These are phyloP conservation scores for Penicillium sp. DNA, from an alignment of 2,329 filamentous ascomycete species.

Conservation along the genomic window DNA sequence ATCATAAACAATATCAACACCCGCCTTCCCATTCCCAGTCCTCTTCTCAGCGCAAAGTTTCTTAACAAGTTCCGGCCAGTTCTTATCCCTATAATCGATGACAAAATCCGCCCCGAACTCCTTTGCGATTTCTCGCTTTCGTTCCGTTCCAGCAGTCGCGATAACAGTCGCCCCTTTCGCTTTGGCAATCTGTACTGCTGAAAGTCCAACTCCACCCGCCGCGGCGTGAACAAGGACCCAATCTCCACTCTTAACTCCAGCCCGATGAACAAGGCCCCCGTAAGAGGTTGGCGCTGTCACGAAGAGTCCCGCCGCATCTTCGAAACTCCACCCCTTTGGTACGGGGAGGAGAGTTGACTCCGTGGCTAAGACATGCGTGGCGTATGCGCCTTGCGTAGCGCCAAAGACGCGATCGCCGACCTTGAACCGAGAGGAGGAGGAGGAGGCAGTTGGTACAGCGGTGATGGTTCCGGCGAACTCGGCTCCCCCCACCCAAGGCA, in stretches of 20 bases:
- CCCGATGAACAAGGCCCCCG: slow-evolving; percentile 77
- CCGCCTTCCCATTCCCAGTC: slow-evolving; percentile 67
- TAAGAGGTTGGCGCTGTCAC: slow-evolving; percentile 92
- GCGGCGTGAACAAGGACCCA: slow-evolving; percentile 90
- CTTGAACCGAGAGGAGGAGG: slow-evolving; percentile 63
- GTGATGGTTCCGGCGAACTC: slow-evolving; percentile 85
- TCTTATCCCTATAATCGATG: slow-evolving; percentile 76
- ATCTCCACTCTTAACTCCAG: slow-evolving; percentile 77
- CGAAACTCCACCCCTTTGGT: slow-evolving; percentile 79
- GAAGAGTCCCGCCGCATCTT: slow-evolving; percentile 85
- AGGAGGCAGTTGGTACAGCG: slow-evolving; percentile 61
- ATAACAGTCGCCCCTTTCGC: slow-evolving; percentile 91
- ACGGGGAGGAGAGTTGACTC: slow-evolving; percentile 74
- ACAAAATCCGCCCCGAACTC: slow-evolving; percentile 83
- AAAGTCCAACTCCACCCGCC: slow-evolving; percentile 86
- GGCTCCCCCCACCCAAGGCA: slow-evolving; percentile 84
- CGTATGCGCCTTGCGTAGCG: slow-evolving; percentile 82
- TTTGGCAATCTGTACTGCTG: slow-evolving; percentile 92
- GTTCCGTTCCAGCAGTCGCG: slow-evolving; percentile 79
- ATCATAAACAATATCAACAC: slow-evolving; percentile 94
- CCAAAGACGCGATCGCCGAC: slow-evolving; percentile 86
- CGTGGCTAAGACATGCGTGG: slow-evolving; percentile 70
- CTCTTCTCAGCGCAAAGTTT: slow-evolving; percentile 58
- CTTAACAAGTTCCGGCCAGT: slow-evolving; percentile 72
- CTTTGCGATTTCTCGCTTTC: slow-evolving; percentile 79